These are phyloP conservation scores for Gossypium rotundifolium DNA, from an alignment of 345 rosid genomes.

Conservation along the genomic window DNA sequence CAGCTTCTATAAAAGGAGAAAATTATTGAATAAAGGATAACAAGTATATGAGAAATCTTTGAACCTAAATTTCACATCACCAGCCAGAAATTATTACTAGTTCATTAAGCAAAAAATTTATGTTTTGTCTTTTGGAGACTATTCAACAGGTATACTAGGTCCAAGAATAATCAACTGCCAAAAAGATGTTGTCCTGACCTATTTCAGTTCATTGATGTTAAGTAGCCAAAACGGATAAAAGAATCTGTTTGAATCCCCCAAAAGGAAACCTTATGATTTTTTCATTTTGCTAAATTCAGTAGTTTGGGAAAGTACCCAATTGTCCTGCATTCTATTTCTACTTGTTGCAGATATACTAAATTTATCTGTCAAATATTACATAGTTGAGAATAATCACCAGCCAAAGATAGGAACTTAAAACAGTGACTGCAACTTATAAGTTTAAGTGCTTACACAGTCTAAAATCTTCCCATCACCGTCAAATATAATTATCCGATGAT, in stretches of 20 bases:
- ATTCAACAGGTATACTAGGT: not conserved
- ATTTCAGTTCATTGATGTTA: not conserved
- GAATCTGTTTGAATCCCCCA: not conserved
- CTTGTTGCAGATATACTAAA: conserved; percentile 4
- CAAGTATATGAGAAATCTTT: not conserved
- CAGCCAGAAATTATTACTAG: not conserved
- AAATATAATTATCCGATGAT: conserved; percentile 73
- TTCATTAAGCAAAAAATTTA: not conserved
- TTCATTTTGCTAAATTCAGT: not conserved
- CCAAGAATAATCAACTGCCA: not conserved
- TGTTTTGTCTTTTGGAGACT: not conserved
- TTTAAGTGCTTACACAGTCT: conserved; percentile 60
- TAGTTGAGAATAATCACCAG: not conserved
- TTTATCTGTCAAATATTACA: not conserved
- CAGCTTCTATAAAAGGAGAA: conserved; percentile 7
- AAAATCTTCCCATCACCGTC: conserved; percentile 59
- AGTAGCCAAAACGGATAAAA: not conserved
- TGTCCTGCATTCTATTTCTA: not conserved
- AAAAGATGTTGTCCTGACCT: not conserved
- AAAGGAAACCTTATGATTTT: not conserved
- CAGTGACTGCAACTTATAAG: not conserved
- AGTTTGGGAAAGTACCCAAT: not conserved
- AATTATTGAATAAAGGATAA: not conserved
- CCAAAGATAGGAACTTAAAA: not conserved
- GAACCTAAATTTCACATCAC: not conserved